Evolutionary conservation across 768 basidiomycete species (phyloP), one percentile per base, ranked within the genome.

Genomic region (Boletus subcaerulescens): DNA sequence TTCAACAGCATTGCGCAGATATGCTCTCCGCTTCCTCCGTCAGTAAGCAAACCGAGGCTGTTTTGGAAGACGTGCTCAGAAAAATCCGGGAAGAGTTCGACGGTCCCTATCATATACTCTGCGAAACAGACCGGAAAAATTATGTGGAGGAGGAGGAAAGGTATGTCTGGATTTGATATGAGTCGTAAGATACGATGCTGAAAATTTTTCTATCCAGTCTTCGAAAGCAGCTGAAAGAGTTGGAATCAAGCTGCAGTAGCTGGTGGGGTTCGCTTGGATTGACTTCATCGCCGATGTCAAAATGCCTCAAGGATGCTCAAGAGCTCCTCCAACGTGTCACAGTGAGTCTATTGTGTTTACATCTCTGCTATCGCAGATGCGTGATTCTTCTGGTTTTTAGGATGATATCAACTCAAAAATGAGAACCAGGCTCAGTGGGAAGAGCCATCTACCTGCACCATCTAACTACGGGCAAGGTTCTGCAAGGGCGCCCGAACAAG

Each of bases 21-120:
- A 65, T 63, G 59, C 24, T 57, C 47, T 18, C 8, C 26, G 26
- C 26, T 26, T 50, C 55, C 26, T 40, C 52, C 26, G 5, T 22
- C 20, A 46, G 36, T 13, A 29, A 38, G n/a, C 38, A 45, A 39
- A 35, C 45, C 0, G 45, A 50, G 6, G 29, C 45, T 2, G 2
- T 47, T 3, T 20, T 64, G 10, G 31, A 56, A 0, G 45, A 56
- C 0, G 26, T 53, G 13, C 48, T 49, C 1, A 31, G 3, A 13
- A n/a, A 15, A 2, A 17, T 59, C 22, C 31, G 3, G 1, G 6
- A 41, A 5, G 61, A 59, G 4, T 18, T 14, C 1, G 45, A 36
- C 3, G 3, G 20, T 1, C 17, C 24, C 2, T 7, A 17, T 18
- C n/a, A 49, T 14, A 26, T 62, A 4, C 40, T 62, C 1, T 47